Evolutionary conservation across 805 yeast genomes (phyloP), one percentile per base, ranked within the genome.

Genomic region (Candida maesae): DNA sequence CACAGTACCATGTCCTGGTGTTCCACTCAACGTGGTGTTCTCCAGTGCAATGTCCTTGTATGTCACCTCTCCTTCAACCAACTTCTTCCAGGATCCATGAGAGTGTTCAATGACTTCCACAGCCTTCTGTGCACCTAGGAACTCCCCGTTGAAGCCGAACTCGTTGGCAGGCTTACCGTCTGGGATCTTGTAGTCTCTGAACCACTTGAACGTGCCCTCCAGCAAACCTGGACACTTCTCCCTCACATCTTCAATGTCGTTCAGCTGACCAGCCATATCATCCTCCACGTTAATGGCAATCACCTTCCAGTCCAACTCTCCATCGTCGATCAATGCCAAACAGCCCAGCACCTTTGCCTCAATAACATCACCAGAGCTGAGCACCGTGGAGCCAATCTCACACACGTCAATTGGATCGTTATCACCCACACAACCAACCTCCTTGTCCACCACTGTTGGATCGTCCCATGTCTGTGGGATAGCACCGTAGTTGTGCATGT

Each of bases 401-500:
- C 89, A 79, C 30, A 84, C 90, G 60, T 85, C 95, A 58, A 85
- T 72, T 39, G 95, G 95, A 73, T 85, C 95, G 57, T 84, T 81
- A 64, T 85, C 95, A 65, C 93, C 93, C 46, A 69, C 78, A 58
- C 37, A 43, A 68, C 79, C 64, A 67, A 79, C 56, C 77, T 84
- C 69, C 76, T 85, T 68, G 79, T 78, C 65, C 69, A 85, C 61
- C 66, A 63, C 62, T 55, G 73, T 78, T 65, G 79, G 86, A 29
- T 56, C 62, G 36, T 57, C 61, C 61, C 60, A 56, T 26, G 59
- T 50, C 67, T 91, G 97, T 52, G 98, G 98, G 78, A 91, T 84
- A 36, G 97, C 97, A 66, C 98, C 99, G 66, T 91, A 91, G 74
- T 93, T 93, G 74, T 89, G 96, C 56, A 91, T 91, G 75, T 93